Evolutionary conservation across 371 early-diverging fungal species (phyloP).

Genomic region (Mucor lusitanicus): DNA sequence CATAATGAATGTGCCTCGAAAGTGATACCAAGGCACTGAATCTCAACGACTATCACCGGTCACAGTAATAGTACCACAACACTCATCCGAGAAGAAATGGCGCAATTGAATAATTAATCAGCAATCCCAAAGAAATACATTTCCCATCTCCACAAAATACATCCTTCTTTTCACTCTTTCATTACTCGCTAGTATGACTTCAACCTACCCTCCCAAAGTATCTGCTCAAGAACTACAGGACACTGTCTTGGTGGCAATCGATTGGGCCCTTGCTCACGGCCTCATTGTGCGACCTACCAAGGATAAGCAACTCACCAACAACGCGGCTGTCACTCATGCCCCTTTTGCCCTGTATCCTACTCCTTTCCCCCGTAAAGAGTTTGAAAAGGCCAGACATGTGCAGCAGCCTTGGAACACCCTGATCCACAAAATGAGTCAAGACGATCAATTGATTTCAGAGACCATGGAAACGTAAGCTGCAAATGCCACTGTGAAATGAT

Average conservation of each 20-base stretch:
- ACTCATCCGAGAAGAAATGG: background rate
- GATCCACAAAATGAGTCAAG: constrained; percentile 78
- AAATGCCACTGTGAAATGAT: background rate
- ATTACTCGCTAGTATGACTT: constrained; percentile 11
- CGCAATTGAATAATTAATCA: constrained; percentile 21
- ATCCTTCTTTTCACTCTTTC: constrained; percentile 2
- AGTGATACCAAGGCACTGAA: background rate
- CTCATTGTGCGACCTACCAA: constrained; percentile 68
- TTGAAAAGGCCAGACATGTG: constrained; percentile 71
- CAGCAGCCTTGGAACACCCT: constrained; percentile 85
- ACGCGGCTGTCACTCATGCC: constrained; percentile 68
- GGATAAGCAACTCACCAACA: constrained; percentile 35
- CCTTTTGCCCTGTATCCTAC: constrained; percentile 92
- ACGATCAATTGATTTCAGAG: constrained; percentile 73
- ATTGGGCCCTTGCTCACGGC: constrained; percentile 82
- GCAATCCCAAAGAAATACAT: constrained; percentile 5
- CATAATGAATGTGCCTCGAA: background rate
- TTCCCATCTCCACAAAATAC: background rate
- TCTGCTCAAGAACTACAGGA: constrained; percentile 17
- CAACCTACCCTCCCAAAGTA: constrained; percentile 25
- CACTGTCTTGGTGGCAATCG: constrained; percentile 62
- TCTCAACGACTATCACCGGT: background rate
- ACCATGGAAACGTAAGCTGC: constrained; percentile 70
- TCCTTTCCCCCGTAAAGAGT: constrained; percentile 77
- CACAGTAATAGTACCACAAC: background rate